Base-by-base conservation (phyloP, 305 asterid genomes). In the Fraxinus angustifolia region DNA sequence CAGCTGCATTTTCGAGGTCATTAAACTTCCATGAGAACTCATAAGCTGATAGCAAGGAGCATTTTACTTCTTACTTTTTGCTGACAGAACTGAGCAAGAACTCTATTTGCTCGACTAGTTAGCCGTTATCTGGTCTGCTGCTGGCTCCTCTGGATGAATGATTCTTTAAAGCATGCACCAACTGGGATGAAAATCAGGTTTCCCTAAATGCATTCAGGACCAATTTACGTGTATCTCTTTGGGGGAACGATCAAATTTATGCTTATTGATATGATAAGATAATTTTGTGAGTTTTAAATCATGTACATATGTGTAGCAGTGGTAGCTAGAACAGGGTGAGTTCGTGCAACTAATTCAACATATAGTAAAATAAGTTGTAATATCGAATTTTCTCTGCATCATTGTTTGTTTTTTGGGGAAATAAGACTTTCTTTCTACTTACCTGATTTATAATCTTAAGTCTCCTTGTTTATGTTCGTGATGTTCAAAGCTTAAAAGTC, bases 1-100 rank as follows among this genome's bases (percentile, higher is more conserved):
- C 98, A 12, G 97, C 98, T 8, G 98, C 98, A 35, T 40, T 93
- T 77, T 93, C 99, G 14, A 88, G 98, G 86, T 92, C 97, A 6
- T 67, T 92, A 53, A 90, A 82, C 88, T 96, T 94, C 88, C 94
- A 88, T 1, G 98, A 96, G 90, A 89, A 83, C 84, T 88, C 96
- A 4, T 92, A 82, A 86, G 81, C 19, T 26, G 65, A 33, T 26
- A 53, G 53, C 33, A 40, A 36, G 30, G 35, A 36, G 16, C 19
- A 11, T 60, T 19, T 36, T 6, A 4, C 19, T 30, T 60, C 7
- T 17, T 6, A 14, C 21, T 1, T 28, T 60, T 11, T 31, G 73
- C 42, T 34, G 68, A 53, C 73, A 53, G 26, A 16, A n/a, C 62
- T 3, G 53, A 73, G 77, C 79, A 65, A n/a, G 75, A 73, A 73